Evolutionary conservation across 371 early-diverging fungal species (phyloP), one percentile per base, ranked within the genome.

Genomic region (Apophysomyces trapeziformis): DNA sequence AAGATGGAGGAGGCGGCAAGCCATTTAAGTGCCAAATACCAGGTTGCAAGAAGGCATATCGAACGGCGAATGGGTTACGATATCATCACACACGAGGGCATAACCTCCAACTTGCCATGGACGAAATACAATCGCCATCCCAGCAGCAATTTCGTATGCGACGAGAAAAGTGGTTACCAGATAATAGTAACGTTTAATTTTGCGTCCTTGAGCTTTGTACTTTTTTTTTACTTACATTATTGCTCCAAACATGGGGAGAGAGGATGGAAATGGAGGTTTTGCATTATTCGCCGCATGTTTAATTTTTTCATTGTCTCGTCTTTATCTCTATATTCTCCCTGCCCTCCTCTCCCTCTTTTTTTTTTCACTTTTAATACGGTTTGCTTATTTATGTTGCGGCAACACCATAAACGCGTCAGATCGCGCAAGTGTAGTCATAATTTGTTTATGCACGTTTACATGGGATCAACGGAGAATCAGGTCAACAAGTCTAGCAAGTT

Each of bases 31-130:
- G 83, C 61, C 72, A 70, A 45, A 63, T 72, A 6, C 69, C 72
- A n/a, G 78, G 81, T 9, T 80, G 81, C 63, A 80, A 80, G 67
- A 80, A 80, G 64, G 76, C 81, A 1, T 80, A 80, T 58, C 63
- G 78, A 56, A 80, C 81, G 38, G 65, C 68, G 11, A 78, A 80
- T 60, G 81, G 81, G 0, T 64, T 80, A 57, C 74, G 75, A 35
- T 76, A 79, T 41, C 83, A 82, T 68, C 78, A 78, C 50, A 58
- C 60, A n/a, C 76, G 76, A 59, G 74, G 70, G 11, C 83, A 82
- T 60, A 68, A 69, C 54, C 66, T 66, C 38, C 58, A 57, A 54
- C 54, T 50, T 9, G 21, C 54, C 11, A 50, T 50, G 54, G 54
- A 50, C 9, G 54, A 50, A 21, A 50, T 50, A 21, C 54, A n/a